phyloP scores from a whole-genome alignment of 2,329 filamentous ascomycete genomes.

The Pseudopyricularia cyperi region DNA sequence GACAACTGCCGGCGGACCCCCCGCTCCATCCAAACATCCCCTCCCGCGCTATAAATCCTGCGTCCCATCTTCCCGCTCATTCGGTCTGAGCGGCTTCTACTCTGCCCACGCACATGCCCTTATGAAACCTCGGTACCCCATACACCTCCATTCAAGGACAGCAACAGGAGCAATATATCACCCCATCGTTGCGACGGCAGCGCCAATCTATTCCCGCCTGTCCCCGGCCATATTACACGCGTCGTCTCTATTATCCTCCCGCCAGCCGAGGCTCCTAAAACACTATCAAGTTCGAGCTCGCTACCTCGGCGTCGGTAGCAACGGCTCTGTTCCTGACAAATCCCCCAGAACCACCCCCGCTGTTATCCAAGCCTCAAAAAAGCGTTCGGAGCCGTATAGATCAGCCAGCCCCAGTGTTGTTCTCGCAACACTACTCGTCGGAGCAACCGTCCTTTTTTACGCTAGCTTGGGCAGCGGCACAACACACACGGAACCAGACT shows the following conservation, averaged over 20 bases:
- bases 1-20: not conserved
- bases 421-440: not conserved
- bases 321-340: not conserved
- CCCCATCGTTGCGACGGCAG: not conserved
- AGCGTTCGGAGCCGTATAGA: not conserved
- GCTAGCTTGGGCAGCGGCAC: not conserved
- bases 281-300: not conserved
- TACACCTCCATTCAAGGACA: not conserved
- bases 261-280: not conserved
- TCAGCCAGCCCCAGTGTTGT: not conserved
- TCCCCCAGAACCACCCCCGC: not conserved
- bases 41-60: not conserved
- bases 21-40: not conserved
- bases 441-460: not conserved
- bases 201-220: not conserved
- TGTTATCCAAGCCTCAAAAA: not conserved
- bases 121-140: conserved; percentile 2
- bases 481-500: not conserved
- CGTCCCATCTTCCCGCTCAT: not conserved
- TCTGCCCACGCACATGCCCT: not conserved
- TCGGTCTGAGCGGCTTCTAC: not conserved
- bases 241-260: not conserved
- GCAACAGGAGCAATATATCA: not conserved
- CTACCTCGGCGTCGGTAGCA: not conserved
- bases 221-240: not conserved